A percentile compares a stretch with the other conserved stretches of the same genome.
Conservation (phyloP, 2,329 filamentous ascomycete genomes). For the Monosporascus sp. region DNA sequence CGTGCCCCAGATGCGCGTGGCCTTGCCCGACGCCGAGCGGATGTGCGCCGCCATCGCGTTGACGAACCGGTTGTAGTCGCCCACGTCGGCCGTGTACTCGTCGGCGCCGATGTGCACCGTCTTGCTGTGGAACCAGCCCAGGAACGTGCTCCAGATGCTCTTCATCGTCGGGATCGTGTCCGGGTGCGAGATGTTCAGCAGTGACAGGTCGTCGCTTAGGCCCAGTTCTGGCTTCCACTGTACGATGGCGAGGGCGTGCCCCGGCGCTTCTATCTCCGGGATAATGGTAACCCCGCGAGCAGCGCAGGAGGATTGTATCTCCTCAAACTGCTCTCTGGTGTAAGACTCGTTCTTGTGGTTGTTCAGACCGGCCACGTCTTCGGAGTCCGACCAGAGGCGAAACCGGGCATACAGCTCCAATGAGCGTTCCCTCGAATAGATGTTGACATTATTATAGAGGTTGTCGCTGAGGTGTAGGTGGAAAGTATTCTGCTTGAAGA, state of each 20-base stretch:
- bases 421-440: conserved; percentile 42
- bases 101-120: conserved; percentile 52
- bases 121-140: conserved; percentile 52
- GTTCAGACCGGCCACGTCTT: conserved; percentile 43
- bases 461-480: conserved; percentile 57
- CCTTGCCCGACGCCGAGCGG: conserved; percentile 33
- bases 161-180: conserved; percentile 49
- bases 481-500: conserved; percentile 56
- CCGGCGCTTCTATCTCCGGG: conserved; percentile 56
- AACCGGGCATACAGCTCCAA: conserved; percentile 51
- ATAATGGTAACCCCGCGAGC: conserved; percentile 52
- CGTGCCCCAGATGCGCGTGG: conserved; percentile 51
- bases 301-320: conserved; percentile 47
- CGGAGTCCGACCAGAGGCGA: conserved; percentile 44
- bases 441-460: conserved; percentile 42
- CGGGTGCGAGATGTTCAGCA: conserved; percentile 51
- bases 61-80: conserved; percentile 49
- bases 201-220: conserved; percentile 38
- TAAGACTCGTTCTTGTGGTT: conserved; percentile 51
- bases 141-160: conserved; percentile 46
- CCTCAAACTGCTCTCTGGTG: conserved; percentile 43
- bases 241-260: conserved; percentile 50
- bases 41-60: conserved; percentile 46
- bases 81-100: conserved; percentile 43
- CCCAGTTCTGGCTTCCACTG: conserved; percentile 56